Evolutionary conservation across 2,329 filamentous ascomycete species (phyloP), one percentile per base, ranked within the genome.

Genomic region (Cadophora gregata): DNA sequence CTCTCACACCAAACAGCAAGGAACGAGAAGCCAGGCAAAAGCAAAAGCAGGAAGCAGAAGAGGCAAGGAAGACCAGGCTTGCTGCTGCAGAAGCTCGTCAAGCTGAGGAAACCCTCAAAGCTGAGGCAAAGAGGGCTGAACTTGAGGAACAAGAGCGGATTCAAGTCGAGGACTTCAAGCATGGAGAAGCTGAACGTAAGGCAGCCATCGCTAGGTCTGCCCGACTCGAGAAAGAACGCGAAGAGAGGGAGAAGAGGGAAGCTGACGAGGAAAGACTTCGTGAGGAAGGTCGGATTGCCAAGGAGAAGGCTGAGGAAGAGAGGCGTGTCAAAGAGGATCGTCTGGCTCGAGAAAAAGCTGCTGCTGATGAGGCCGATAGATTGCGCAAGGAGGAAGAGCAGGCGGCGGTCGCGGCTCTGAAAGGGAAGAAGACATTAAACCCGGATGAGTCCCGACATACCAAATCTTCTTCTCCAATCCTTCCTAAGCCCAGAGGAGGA

Each of bases 1-100:
- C 72, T 21, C 66, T 75, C 3, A 75, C 74, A 4, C 73, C 73
- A 2, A 70, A 62, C 10, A 75, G 73, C 53, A 73, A 66, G 56
- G 55, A 71, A 59, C 69, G 72, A 25, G 59, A 69, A 25, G 65
- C 69, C 16, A 68, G 65, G 31, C 59, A 64, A 60, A 68, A 51
- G 5, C 47, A 68, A 29, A 69, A 62, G 29, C 50, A 70, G 24
- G 53, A 68, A 29, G 45, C 48, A n/a, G 68, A 71, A 24, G 68
- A 70, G 27, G 69, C 65, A 19, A 74, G 56, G 21, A 70, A 67
- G 53, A 65, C 71, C 4, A 55, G 62, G 29, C 42, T 62, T 27
- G 63, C 69, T 33, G 71, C 72, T 27, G 72, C 70, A 29, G 66
- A 71, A 50, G 68, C 62, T 36, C 66, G 67, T 21, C 67, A 67